Evolutionary conservation across 192 early-diverging fungal species (phyloP).

Genomic region (Linderina pennispora): DNA sequence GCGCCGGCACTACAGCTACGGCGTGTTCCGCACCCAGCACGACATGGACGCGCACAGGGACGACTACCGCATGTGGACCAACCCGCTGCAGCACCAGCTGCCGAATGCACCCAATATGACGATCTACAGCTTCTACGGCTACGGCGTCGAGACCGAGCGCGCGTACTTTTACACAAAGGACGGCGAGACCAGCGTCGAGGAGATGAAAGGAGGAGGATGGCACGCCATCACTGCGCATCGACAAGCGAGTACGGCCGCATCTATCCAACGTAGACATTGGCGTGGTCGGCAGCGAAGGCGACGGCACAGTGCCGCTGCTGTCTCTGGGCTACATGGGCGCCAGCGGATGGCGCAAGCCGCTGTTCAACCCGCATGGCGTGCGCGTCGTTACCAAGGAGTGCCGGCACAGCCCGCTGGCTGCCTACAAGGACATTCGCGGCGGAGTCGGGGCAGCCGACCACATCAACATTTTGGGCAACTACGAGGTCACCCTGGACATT

Average conservation of each 20-base stretch:
- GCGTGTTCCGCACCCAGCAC: slow-evolving; percentile 50
- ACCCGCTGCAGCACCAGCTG: slow-evolving; percentile 68
- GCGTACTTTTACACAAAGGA: slow-evolving; percentile 70
- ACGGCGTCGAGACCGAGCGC: slow-evolving; percentile 72
- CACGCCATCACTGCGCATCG: slow-evolving; percentile 23
- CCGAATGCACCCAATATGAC: slow-evolving; percentile 68
- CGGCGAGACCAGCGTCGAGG: not conserved
- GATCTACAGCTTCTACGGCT: slow-evolving; percentile 80
- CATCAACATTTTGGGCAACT: slow-evolving; percentile 83
- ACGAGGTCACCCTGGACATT: slow-evolving; percentile 56
- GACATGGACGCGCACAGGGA: slow-evolving; percentile 54
- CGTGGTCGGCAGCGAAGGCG: slow-evolving; percentile 69
- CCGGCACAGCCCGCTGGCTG: slow-evolving; percentile 48
- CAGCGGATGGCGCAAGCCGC: slow-evolving; percentile 69
- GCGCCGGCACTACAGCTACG: slow-evolving; percentile 58
- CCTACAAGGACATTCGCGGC: slow-evolving; percentile 62
- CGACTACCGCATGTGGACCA: slow-evolving; percentile 67
- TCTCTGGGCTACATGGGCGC: slow-evolving; percentile 87
- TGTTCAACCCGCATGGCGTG: slow-evolving; percentile 77
- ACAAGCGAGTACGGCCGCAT: slow-evolving; percentile 18
- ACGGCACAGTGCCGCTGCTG: slow-evolving; percentile 83
- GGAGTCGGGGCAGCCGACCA: slow-evolving; percentile 75
- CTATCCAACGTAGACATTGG: slow-evolving; percentile 51
- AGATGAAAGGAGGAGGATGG: slow-evolving; percentile 19
- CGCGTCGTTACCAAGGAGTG: slow-evolving; percentile 70